These are phyloP conservation scores for Debaryomycetaceae sp. DNA, from an alignment of 1,139 yeast genomes.

Conservation along the genomic window DNA sequence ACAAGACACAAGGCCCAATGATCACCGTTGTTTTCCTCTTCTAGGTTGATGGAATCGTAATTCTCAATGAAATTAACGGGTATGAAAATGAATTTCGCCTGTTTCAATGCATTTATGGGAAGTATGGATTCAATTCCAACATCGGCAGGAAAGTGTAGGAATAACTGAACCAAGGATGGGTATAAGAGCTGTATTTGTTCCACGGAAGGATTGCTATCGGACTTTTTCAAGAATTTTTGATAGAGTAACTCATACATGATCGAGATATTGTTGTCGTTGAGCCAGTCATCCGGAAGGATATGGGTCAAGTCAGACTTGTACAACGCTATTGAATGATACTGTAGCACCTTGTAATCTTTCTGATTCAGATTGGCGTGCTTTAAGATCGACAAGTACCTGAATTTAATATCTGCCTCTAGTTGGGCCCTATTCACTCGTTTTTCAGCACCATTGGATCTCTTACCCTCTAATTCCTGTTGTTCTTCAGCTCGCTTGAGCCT, in stretches of 20 bases:
- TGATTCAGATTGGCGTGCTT: slow-evolving; percentile 7
- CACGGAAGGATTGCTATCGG: slow-evolving; percentile 11
- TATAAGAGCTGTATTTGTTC: slow-evolving; percentile 30
- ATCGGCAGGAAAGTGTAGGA: slow-evolving; percentile 32
- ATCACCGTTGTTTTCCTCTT: slow-evolving; percentile 36
- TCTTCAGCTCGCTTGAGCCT: slow-evolving; percentile 17
- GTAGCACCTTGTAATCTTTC: slow-evolving; percentile 28
- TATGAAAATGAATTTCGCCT: slow-evolving; percentile 34
- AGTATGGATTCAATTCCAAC: slow-evolving; percentile 24
- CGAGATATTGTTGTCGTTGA: slow-evolving; percentile 67
- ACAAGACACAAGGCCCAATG: slow-evolving; percentile 43
- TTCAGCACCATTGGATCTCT: neutral
- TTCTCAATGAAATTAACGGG: slow-evolving; percentile 42
- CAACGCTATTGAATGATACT: slow-evolving; percentile 38
- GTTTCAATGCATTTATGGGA: slow-evolving; percentile 30
- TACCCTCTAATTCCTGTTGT: slow-evolving; percentile 1
- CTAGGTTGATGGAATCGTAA: slow-evolving; percentile 22
- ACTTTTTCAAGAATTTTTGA: slow-evolving; percentile 13
- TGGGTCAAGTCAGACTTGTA: slow-evolving; percentile 37
- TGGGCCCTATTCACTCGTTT: slow-evolving; percentile 18
- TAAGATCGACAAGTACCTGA: slow-evolving; percentile 14
- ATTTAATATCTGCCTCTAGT: slow-evolving; percentile 21
- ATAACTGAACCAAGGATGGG: slow-evolving; percentile 40
- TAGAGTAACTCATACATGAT: slow-evolving; percentile 56
- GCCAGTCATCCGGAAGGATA: slow-evolving; percentile 59